phyloP scores from a whole-genome alignment of 345 rosid species.

The Erucastrum elatum region DNA sequence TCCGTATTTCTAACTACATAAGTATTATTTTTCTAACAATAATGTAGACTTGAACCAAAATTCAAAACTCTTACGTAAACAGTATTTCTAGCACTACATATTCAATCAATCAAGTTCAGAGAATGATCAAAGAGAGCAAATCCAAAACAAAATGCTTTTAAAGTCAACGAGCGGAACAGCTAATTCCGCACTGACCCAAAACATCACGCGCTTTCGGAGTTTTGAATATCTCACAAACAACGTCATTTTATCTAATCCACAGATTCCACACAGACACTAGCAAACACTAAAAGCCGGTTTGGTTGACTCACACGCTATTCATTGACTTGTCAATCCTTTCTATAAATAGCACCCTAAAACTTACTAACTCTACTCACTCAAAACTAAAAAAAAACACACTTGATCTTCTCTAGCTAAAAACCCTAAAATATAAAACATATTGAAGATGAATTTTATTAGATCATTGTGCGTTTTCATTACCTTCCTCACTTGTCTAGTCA shows the following conservation, averaged over 20 bases:
- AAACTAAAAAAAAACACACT: constrained; percentile 11
- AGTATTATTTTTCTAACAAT: neutral
- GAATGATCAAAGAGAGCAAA: constrained; percentile 21
- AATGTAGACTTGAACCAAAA: neutral
- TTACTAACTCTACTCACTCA: constrained; percentile 21
- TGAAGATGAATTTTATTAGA: constrained; percentile 25
- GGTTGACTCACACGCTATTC: constrained; percentile 26
- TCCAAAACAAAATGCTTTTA: constrained; percentile 13
- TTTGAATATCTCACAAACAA: neutral
- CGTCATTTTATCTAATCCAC: constrained; percentile 8
- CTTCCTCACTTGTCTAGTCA: constrained; percentile 14
- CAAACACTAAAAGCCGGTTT: constrained; percentile 23
- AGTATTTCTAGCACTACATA: neutral
- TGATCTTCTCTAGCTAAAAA: constrained; percentile 7
- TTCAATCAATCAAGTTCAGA: constrained; percentile 11
- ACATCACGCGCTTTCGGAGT: constrained; percentile 29
- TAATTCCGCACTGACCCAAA: constrained; percentile 30
- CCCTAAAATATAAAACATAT: neutral
- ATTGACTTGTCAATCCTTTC: constrained; percentile 13
- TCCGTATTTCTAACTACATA: neutral
- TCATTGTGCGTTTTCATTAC: constrained; percentile 27
- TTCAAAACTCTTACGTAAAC: constrained; percentile 31
- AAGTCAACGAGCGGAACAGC: constrained; percentile 33
- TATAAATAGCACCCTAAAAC: constrained; percentile 24
- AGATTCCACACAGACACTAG: neutral